Base-by-base conservation (phyloP, 768 basidiomycete genomes). In the Pilatotrama ljubarskyi region DNA sequence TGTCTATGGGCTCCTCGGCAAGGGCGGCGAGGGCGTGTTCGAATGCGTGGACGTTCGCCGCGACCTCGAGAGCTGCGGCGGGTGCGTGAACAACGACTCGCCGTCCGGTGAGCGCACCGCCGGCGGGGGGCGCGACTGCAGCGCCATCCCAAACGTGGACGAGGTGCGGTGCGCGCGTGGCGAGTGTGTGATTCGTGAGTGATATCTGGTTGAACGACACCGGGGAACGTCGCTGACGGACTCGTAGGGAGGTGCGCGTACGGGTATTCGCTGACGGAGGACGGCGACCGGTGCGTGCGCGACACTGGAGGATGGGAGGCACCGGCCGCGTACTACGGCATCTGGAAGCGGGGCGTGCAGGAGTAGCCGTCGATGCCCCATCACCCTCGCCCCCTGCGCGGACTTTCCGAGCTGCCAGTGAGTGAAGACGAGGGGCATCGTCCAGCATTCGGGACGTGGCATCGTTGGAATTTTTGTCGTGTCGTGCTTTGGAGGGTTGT, bases 71-170 rank as follows among this genome's bases (percentile, higher is more conserved):
- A 50, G 58, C 24, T 68, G 67, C 62, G 67, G 64, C 35, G 67
- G 65, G 15, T 68, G 67, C 53, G 67, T 66, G 13, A 17, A 38
- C 29, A 51, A 56, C 51, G 63, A 66, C 55, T 66, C 64, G 52
- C 65, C 63, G 62, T 54, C 61, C 53, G 67, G 70, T 8, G 55
- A 64, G 51, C 55, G 51, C 25, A 68, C 66, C 38, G 58, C 55
- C 9, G 72, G 67, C 15, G 70, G 70, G 11, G 79, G 78, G 1
- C 64, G 77, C 40, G 79, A 80, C 66, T 82, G 80, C 68, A 78
- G 76, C 53, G 67, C 70, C 7, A 79, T 80, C 60, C 73, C 76
- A 17, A 68, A 76, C 48, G 76, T 77, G 11, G 71, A 74, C 52
- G 56, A 66, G 4, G 76, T 80, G 15, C 61, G 66, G 8, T 79